These are phyloP conservation scores for Claviceps monticola DNA, from an alignment of 2,329 filamentous ascomycete genomes.

Conservation along the genomic window DNA sequence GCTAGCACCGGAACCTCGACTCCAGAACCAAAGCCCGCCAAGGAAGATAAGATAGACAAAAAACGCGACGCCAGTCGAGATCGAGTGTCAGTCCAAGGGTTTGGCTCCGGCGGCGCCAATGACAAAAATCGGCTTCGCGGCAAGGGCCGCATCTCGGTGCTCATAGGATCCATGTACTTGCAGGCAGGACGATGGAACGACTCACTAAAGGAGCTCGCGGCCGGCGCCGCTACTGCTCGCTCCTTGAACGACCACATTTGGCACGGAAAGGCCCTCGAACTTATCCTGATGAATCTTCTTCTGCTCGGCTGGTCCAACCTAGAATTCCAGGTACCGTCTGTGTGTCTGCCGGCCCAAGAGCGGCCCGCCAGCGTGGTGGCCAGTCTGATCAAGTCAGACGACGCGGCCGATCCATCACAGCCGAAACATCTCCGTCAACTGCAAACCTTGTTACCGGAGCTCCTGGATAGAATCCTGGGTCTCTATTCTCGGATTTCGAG, in stretches of 20 bases:
- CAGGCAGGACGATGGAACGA: constrained; percentile 84
- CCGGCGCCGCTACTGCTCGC: constrained; percentile 64
- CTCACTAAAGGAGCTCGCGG: constrained; percentile 68
- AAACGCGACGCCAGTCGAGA: constrained; percentile 38
- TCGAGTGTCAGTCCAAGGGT: constrained; percentile 53
- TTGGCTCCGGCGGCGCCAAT: constrained; percentile 55
- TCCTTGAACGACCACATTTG: constrained; percentile 85
- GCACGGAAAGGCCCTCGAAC: constrained; percentile 90
- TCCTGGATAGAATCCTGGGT: constrained; percentile 60
- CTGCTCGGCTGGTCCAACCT: constrained; percentile 73
- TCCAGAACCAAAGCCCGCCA: constrained; percentile 25
- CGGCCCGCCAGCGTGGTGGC: constrained; percentile 23
- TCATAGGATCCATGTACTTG: constrained; percentile 75
- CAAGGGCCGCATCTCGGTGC: constrained; percentile 63
- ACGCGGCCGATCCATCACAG: constrained; percentile 26
- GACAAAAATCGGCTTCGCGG: constrained; percentile 71
- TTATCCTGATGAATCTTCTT: constrained; percentile 68
- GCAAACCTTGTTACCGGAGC: constrained; percentile 51
- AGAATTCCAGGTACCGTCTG: constrained; percentile 61
- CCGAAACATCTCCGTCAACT: constrained; percentile 41
- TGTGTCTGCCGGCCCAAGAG: constrained; percentile 39
- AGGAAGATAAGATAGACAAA: constrained; percentile 25
- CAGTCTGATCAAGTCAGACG: constrained; percentile 12
- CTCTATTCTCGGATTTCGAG: constrained; percentile 58
- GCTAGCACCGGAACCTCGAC: constrained; percentile 23